Evolutionary conservation across 768 basidiomycete species (phyloP), one percentile per base, ranked within the genome.

Genomic region (Russula foetens): DNA sequence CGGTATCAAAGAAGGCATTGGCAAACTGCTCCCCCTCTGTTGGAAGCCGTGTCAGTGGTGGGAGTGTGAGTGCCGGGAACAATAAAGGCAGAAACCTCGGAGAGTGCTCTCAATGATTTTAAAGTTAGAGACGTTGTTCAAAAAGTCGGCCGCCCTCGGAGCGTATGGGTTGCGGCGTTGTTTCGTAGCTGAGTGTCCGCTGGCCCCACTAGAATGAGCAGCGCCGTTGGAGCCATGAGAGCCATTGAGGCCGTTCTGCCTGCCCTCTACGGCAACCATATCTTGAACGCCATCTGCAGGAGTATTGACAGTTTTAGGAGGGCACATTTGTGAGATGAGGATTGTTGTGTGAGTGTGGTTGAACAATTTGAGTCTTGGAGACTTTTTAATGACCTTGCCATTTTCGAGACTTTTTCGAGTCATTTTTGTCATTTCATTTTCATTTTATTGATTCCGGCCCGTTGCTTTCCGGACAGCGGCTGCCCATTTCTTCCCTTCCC

Each of bases 1-100:
- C 93, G 71, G 93, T 94, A 72, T 97, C 96, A 72, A 98, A 99
- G 82, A 99, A 99, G 56, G 97, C 96, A 71, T 98, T 99, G 64
- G 97, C 97, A 69, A 99, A 99, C 73, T 99, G 95, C 74, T 97
- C 95, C 59, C 94, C 95, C 88, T 97, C 95, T 96, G 68, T 46
- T n/a, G 41, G 54, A n/a, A 26, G 11, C 14, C 2, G 15, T n/a
- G 31, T 69, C 21, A 62, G 45, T 48, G 17, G 24, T 41, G 15
- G 15, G 45, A 56, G 31, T n/a, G 47, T 46, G 46, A 3, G 59
- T n/a, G 51, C 31, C n/a, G 35, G 7, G 23, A 46, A 26, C 17
- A 29, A 28, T 35, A 76, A 82, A 49, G 33, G 7, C 2, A 41
- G 55, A 44, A 19, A 92, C 94, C 93, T 83, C 96, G 79, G 59